These are phyloP conservation scores for Phytophthora sp. DNA, from an alignment of 352 stramenopile species.

Conservation along the genomic window DNA sequence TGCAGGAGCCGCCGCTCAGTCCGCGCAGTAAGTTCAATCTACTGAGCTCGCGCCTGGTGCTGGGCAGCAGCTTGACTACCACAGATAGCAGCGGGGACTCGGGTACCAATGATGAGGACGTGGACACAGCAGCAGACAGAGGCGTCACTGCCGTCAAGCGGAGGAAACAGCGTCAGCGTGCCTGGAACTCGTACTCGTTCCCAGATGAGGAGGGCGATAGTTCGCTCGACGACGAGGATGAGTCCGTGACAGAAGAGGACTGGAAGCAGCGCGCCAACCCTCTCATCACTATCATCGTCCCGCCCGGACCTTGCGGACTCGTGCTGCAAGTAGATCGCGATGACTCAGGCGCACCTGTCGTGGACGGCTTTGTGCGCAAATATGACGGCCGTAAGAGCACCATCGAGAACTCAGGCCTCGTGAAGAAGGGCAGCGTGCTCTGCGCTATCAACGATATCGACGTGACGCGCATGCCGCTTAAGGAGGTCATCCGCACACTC, in stretches of 20 bases:
- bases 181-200: slow-evolving; percentile 38
- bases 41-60: slow-evolving; percentile 39
- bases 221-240: slow-evolving; percentile 46
- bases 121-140: background rate
- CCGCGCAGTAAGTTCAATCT: slow-evolving; percentile 74
- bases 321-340: slow-evolving; percentile 60
- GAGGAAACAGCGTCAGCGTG: slow-evolving; percentile 14
- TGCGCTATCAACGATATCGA: slow-evolving; percentile 85
- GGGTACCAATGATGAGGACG: slow-evolving; percentile 26
- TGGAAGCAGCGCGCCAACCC: slow-evolving; percentile 71
- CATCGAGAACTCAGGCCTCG: slow-evolving; percentile 78
- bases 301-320: slow-evolving; percentile 72
- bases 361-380: slow-evolving; percentile 79
- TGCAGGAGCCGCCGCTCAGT: slow-evolving; percentile 73
- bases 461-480: slow-evolving; percentile 65
- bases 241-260: slow-evolving; percentile 63
- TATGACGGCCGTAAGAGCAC: slow-evolving; percentile 70
- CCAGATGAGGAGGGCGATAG: slow-evolving; percentile 27
- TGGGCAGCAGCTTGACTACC: slow-evolving; percentile 30
- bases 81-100: slow-evolving; percentile 38
- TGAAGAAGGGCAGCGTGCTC: slow-evolving; percentile 69
- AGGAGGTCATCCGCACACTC: slow-evolving; percentile 74
- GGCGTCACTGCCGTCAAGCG: background rate
- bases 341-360: slow-evolving; percentile 51
- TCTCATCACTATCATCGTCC: slow-evolving; percentile 75